Conservation (phyloP, 305 asterid species). For the Fraxinus albicans region DNA sequence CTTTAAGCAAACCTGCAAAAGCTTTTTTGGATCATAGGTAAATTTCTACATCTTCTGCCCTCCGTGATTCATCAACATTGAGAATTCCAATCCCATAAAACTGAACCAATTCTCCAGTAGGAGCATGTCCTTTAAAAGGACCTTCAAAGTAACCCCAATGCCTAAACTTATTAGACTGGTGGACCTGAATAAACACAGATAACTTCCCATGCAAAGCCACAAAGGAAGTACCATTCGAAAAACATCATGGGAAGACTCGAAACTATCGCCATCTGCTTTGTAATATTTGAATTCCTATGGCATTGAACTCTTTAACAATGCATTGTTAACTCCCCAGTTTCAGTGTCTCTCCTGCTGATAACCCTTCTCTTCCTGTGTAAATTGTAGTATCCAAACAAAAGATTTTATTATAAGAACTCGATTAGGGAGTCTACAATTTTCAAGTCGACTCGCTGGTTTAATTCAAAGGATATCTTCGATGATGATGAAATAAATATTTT, state of each 20-base stretch:
- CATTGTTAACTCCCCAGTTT: constrained; percentile 64
- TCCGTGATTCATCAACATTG: constrained; percentile 69
- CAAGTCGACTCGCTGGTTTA: too few relatives aligned
- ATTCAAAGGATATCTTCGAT: too few relatives aligned
- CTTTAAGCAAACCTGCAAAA: constrained; percentile 58
- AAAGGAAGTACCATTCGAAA: constrained; percentile 61
- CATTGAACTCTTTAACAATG: constrained; percentile 66
- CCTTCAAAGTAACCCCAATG: constrained; percentile 95
- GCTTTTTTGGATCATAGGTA: constrained; percentile 76
- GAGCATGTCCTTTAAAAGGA: constrained; percentile 63
- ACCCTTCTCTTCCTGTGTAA: constrained; percentile 55
- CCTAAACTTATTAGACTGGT: constrained; percentile 73
- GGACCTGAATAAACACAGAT: constrained; percentile 66
- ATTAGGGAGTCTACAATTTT: too few relatives aligned
- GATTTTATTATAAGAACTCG: too few relatives aligned
- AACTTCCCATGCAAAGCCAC: constrained; percentile 90
- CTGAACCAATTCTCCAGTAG: constrained; percentile 64
- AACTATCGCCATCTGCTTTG: constrained; percentile 74
- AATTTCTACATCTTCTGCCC: constrained; percentile 78
- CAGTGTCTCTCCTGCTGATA: constrained; percentile 66
- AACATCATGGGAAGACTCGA: constrained; percentile 67
- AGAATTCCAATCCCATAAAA: constrained; percentile 64
- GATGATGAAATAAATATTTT: too few relatives aligned
- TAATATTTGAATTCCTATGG: constrained; percentile 69
- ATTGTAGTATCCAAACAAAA: too few relatives aligned